Evolutionary conservation across 2,329 filamentous ascomycete genomes (phyloP), one percentile per base, ranked within the genome.

Genomic region (Aaosphaeria pasadenensis): DNA sequence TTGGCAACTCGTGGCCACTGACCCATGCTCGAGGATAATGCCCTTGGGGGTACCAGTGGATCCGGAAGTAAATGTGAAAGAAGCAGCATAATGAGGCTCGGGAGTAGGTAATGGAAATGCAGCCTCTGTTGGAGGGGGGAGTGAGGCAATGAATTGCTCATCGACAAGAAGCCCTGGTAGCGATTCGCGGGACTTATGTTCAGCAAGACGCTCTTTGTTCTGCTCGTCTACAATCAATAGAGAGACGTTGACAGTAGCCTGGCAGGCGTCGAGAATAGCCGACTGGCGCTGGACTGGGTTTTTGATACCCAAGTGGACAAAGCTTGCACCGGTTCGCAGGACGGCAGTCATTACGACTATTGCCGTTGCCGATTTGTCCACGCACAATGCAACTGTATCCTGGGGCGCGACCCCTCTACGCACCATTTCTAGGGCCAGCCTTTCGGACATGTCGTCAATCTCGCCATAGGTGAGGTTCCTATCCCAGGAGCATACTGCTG

Each of bases 331-430:
- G 11, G 41, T 29, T 29, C 31, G 30, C 7, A 43, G 24, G 5
- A 57, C 65, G 42, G 62, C 69, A 13, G 73, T 54, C 13, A 74
- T 67, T 31, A 70, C 61, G 33, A 73, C 58, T 24, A 55, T 17
- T 11, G 45, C 45, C 4, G 24, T 30, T 29, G 31, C 31, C 9
- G 41, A 43, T 29, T 43, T 43, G 11, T 43, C 41, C 9, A 43
- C 30, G 4, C 41, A 43, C 30, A 43, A 29, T 11, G 41, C 24
- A 9, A 43, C 30, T 30, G 31, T 11, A 32, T 7, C 7, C 31
- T 43, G 7, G 6, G 30, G 28, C 6, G 24, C 41, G 17, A 43
- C 17, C 6, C 41, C 41, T 30, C 7, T 17, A 17, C 11, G 11
- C 30, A 11, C 30, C 41, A 43, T 11, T 6, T 43, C 6, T 17